Percentiles rank a stretch among this genome's conserved stretches.
These are phyloP conservation scores for Parmelia sp. DNA, from an alignment of 495 filamentous ascomycete genomes.

Conservation along the genomic window DNA sequence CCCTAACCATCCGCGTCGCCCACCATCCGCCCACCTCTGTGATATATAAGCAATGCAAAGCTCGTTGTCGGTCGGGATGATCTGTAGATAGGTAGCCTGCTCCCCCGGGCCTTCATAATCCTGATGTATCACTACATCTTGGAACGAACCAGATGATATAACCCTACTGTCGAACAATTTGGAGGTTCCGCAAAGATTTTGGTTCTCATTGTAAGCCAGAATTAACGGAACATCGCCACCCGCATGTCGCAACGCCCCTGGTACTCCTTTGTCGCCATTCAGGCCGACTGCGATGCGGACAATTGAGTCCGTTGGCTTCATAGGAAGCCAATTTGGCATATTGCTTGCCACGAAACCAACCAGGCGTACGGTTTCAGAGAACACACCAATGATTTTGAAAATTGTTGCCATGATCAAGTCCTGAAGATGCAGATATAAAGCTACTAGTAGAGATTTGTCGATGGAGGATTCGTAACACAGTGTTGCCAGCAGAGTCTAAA, in stretches of 20 bases:
- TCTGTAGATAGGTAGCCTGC: slow-evolving; percentile 14
- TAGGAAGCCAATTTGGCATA: not conserved
- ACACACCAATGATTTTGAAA: too few species aligned
- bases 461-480: too few species aligned
- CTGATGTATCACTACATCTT: not conserved
- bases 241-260: not conserved
- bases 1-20: slow-evolving; percentile 9
- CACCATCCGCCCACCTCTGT: slow-evolving; percentile 16
- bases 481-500: too few species aligned
- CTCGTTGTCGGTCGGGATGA: slow-evolving; percentile 10
- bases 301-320: not conserved
- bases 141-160: not conserved
- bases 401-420: too few species aligned
- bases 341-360: not conserved
- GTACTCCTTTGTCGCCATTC: not conserved
- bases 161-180: fast-evolving
- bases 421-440: too few species aligned
- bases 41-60: slow-evolving; percentile 18
- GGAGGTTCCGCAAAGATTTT: not conserved
- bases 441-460: too few species aligned
- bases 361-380: too few species aligned
- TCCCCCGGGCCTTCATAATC: not conserved
- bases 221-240: not conserved
- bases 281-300: slow-evolving; percentile 4
- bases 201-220: not conserved